phyloP scores from a whole-genome alignment of 176 grass and related monocot genomes.

The Hordeum vulgare region MorexV3_pseudomolecules_assembly NC_058518.1:429665505-429666004 shows the following conservation, averaged over 20 bases:
- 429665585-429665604: conserved; percentile 82
- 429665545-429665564: conserved; percentile 91
- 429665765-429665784: conserved; percentile 93
- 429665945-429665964: conserved; percentile 91
- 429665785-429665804: conserved; percentile 86
- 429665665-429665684: not conserved
- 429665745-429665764: conserved; percentile 92
- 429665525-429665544: conserved; percentile 85
- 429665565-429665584: conserved; percentile 88
- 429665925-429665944: conserved; percentile 72
- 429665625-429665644: not conserved
- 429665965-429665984: conserved; percentile 95
- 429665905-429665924: conserved; percentile 1
- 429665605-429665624: conserved; percentile 42
- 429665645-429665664: not conserved
- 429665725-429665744: conserved; percentile 39
- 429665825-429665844: conserved; percentile 87
- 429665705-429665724: not conserved
- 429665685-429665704: not conserved
- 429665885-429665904: not conserved
- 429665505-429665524: conserved; percentile 76
- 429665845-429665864: conserved; percentile 46
- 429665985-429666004: conserved; percentile 97
- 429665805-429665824: conserved; percentile 86
- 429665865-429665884: not conserved